Conservation (phyloP, 495 filamentous ascomycete species). For the Bathelium albidoporum region DNA sequence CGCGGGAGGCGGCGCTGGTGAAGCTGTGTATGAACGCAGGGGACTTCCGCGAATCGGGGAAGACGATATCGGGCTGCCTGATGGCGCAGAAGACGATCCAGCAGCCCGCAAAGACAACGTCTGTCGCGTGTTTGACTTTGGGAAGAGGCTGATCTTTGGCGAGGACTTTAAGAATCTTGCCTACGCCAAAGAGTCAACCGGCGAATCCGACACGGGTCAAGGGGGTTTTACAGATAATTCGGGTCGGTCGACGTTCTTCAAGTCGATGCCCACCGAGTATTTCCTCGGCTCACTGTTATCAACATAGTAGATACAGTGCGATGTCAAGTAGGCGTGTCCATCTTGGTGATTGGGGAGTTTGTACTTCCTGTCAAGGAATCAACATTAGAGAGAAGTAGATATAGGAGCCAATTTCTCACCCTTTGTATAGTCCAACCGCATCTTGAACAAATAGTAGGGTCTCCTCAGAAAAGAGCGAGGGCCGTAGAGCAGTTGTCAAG, state of each 20-base stretch:
- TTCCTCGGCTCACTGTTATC: conserved; percentile 80
- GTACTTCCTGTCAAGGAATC: conserved; percentile 69
- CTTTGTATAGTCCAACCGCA: conserved; percentile 94
- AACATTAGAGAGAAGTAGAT: conserved; percentile 13
- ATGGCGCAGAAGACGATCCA: conserved; percentile 21
- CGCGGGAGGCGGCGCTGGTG: conserved; percentile 39
- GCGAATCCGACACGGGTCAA: conserved; percentile 5
- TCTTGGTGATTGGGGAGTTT: conserved; percentile 92
- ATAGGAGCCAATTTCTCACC: conserved; percentile 45
- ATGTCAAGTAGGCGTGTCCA: conserved; percentile 91
- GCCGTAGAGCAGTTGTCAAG: conserved; percentile 89
- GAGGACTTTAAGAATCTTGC: conserved; percentile 94
- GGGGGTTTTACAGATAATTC: conserved; percentile 67
- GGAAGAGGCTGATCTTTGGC: conserved; percentile 78
- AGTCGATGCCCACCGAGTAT: conserved; percentile 70
- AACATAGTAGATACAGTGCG: conserved; percentile 90
- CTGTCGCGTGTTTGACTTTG: conserved; percentile 56
- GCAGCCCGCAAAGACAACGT: conserved; percentile 36
- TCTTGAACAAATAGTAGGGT: conserved; percentile 89
- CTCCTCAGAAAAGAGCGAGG: conserved; percentile 82
- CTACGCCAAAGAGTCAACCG: conserved; percentile 32
- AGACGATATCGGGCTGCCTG: conserved; percentile 17
- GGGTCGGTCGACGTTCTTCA: conserved; percentile 82
- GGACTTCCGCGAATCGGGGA: conserved; percentile 38
- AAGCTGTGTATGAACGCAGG: conserved; percentile 34